These are phyloP conservation scores for Sechiopsis laciniata DNA, from an alignment of 306 rosid species.

Conservation along the genomic window DNA sequence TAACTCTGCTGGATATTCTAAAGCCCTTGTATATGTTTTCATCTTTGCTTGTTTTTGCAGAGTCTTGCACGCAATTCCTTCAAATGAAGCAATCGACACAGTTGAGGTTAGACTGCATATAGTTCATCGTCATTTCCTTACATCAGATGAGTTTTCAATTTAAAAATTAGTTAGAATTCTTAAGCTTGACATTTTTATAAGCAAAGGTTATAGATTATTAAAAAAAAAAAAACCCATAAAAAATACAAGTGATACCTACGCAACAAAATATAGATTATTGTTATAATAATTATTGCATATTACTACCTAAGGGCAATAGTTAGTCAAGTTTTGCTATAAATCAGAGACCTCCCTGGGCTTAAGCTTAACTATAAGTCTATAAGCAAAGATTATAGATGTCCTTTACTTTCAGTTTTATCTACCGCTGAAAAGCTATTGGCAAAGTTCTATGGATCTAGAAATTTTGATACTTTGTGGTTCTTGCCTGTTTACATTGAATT, in stretches of 20 bases:
- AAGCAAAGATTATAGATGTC: neutral
- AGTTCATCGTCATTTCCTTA: neutral
- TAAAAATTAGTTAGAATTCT: neutral
- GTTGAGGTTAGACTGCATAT: slow-evolving; percentile 65
- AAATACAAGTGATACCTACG: neutral
- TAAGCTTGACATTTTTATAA: neutral
- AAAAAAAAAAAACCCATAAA: neutral
- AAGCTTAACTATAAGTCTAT: no score
- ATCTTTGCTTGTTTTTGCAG: slow-evolving; percentile 32
- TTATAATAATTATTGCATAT: neutral
- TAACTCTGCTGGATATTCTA: slow-evolving; percentile 14
- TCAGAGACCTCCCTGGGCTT: neutral
- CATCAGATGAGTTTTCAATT: neutral
- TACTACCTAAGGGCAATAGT: neutral
- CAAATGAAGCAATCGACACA: slow-evolving; percentile 89
- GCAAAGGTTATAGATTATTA: no score
- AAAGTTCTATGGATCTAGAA: neutral
- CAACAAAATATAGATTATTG: neutral
- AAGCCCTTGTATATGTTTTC: neutral
- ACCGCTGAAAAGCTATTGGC: neutral
- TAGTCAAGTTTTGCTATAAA: neutral
- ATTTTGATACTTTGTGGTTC: neutral
- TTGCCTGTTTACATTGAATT: neutral
- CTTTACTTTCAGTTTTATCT: neutral
- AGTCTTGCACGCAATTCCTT: slow-evolving; percentile 84